These are phyloP conservation scores for Diaporthe ampelina DNA, from an alignment of 2,329 filamentous ascomycete species.

Conservation along the genomic window DNA sequence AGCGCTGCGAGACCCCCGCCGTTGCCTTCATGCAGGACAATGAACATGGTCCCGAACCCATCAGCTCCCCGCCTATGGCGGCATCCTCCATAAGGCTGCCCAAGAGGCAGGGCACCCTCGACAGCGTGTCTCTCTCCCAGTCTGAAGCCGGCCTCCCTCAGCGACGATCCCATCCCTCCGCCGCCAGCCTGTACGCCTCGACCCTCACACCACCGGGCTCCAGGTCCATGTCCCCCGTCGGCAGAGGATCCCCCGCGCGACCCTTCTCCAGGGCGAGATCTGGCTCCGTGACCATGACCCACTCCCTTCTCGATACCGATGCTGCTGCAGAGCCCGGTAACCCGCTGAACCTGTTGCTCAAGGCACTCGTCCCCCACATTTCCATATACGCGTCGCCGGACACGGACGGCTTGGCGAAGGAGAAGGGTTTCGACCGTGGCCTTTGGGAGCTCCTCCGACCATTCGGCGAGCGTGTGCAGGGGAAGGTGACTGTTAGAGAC, in stretches of 20 bases:
- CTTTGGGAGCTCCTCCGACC: conserved; percentile 89
- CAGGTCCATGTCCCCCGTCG: conserved; percentile 76
- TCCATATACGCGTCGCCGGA: conserved; percentile 89
- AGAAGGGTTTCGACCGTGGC: conserved; percentile 88
- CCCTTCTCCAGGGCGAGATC: conserved; percentile 72
- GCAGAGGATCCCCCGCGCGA: conserved; percentile 70
- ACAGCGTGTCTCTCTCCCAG: conserved; percentile 59
- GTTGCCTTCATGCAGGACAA: conserved; percentile 42
- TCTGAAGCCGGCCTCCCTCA: conserved; percentile 68
- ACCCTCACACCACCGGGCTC: conserved; percentile 78
- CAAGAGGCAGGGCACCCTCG: conserved; percentile 71
- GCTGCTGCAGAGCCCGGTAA: conserved; percentile 64
- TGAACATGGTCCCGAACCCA: conserved; percentile 40
- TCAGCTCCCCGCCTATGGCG: conserved; percentile 71
- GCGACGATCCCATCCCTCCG: conserved; percentile 67
- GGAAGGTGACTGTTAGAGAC: conserved; percentile 91
- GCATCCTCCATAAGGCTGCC: conserved; percentile 71
- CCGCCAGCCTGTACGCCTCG: conserved; percentile 74
- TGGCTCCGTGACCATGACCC: conserved; percentile 57
- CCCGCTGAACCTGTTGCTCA: conserved; percentile 78
- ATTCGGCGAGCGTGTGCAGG: conserved; percentile 89
- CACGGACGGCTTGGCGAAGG: conserved; percentile 82
- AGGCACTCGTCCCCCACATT: conserved; percentile 90
- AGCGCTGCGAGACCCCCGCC: conserved; percentile 8
- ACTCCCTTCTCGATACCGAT: conserved; percentile 59